Evolutionary conservation across 257 asterid genomes (phyloP).

Genomic region (Gardenia jasminoides): DNA sequence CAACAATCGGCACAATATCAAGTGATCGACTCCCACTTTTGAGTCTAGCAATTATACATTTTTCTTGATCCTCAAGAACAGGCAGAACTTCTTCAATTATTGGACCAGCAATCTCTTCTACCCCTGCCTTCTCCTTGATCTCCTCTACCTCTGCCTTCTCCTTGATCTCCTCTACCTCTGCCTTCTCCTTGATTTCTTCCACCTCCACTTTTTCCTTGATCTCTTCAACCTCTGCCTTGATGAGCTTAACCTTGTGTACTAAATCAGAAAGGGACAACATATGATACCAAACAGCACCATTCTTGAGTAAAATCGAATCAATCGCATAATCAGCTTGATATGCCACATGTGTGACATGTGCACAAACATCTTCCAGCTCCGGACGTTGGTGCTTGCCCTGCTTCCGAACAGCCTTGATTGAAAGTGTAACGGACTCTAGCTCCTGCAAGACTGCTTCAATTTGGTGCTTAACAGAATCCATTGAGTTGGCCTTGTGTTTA

Average conservation of each 20-base stretch:
- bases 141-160: too few relatives aligned
- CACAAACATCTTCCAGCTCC: neutral
- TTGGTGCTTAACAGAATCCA: neutral
- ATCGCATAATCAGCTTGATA: neutral
- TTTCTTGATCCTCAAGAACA: too few relatives aligned
- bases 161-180: too few relatives aligned
- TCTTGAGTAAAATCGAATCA: neutral
- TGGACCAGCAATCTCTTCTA: too few relatives aligned
- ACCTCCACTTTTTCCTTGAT: neutral
- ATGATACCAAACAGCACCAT: neutral
- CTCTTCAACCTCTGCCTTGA: neutral
- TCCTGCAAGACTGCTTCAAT: neutral
- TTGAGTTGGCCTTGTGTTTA: neutral
- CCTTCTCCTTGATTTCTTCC: too few relatives aligned
- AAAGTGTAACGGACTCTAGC: neutral
- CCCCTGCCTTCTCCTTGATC: too few relatives aligned
- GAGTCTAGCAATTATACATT: too few relatives aligned
- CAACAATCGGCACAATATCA: too few relatives aligned
- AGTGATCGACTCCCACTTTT: too few relatives aligned
- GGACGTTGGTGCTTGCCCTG: too few relatives aligned
- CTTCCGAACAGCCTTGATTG: neutral
- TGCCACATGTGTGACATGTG: neutral
- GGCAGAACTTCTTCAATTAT: too few relatives aligned
- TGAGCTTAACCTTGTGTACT: neutral
- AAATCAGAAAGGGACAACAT: neutral